phyloP scores from a whole-genome alignment of 768 basidiomycete genomes.

The Tulasnella sp. region DNA sequence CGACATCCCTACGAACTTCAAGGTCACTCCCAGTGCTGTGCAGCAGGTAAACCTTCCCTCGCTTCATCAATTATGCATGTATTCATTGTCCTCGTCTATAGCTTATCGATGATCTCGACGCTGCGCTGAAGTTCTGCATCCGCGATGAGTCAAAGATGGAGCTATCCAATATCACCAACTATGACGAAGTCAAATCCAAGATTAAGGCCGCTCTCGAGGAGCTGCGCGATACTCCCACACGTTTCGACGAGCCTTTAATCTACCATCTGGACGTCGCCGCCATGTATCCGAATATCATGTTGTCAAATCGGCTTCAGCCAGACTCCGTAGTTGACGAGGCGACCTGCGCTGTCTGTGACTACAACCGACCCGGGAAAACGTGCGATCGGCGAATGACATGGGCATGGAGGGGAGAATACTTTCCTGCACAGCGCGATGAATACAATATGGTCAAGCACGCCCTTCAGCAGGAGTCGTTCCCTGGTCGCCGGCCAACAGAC shows the following conservation, averaged over 20 bases:
- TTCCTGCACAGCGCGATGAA: conserved; percentile 94
- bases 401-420: conserved; percentile 99
- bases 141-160: conserved; percentile 70
- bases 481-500: conserved; percentile 61
- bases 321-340: conserved; percentile 97
- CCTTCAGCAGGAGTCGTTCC: conserved; percentile 87
- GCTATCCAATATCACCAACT: conserved; percentile 83
- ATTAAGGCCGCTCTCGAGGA: conserved; percentile 71
- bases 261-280: conserved; percentile 98
- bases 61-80: background rate
- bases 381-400: conserved; percentile 91
- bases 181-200: conserved; percentile 77
- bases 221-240: conserved; percentile 85
- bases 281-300: conserved; percentile 99
- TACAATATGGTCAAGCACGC: conserved; percentile 99
- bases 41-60: conserved; percentile 48
- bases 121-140: conserved; percentile 82
- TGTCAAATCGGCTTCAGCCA: conserved; percentile 96
- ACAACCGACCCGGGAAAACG: conserved; percentile 88
- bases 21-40: conserved; percentile 77
- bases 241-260: conserved; percentile 86
- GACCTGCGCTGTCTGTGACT: conserved; percentile 95
- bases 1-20: conserved; percentile 92
- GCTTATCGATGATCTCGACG: conserved; percentile 91
- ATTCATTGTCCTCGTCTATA: conserved; percentile 26